phyloP scores from a whole-genome alignment of 768 basidiomycete genomes.

The Russula dissimulans region DNA sequence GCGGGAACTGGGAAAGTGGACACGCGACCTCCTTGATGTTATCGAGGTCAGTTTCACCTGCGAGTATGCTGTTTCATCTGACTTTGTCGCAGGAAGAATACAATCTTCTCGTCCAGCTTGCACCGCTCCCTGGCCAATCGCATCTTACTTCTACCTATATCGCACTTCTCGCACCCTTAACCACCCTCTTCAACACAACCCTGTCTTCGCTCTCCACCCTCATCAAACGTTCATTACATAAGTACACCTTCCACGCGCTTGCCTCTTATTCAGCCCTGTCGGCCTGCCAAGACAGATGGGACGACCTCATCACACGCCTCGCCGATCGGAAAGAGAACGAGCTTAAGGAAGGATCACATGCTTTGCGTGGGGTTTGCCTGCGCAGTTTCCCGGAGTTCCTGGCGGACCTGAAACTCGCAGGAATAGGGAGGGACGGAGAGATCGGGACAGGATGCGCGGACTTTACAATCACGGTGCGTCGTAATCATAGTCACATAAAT shows the following conservation, averaged over 20 bases:
- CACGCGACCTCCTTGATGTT: conserved; percentile 51
- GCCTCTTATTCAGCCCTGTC: conserved; percentile 56
- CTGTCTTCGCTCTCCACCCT: conserved; percentile 52
- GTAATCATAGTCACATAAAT: not conserved
- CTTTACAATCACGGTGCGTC: conserved; percentile 44
- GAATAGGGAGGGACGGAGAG: conserved; percentile 46
- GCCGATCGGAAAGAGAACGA: conserved; percentile 46
- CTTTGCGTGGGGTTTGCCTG: conserved; percentile 58
- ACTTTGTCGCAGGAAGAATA: conserved; percentile 50
- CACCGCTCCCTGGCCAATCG: conserved; percentile 44
- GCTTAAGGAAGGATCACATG: conserved; percentile 57
- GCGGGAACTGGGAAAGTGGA: conserved; percentile 64
- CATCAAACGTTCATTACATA: conserved; percentile 69
- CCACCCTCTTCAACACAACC: conserved; percentile 55
- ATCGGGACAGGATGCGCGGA: conserved; percentile 56
- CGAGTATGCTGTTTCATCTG: not conserved
- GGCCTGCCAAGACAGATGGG: conserved; percentile 53
- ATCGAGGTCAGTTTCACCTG: conserved; percentile 44
- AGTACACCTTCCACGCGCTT: conserved; percentile 72
- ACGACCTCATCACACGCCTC: conserved; percentile 48
- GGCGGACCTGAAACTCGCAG: conserved; percentile 65
- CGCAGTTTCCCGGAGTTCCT: conserved; percentile 80
- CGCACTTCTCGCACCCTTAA: conserved; percentile 54
- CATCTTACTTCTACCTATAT: conserved; percentile 50
- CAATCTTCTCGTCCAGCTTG: conserved; percentile 50